phyloP scores from a whole-genome alignment of 208 protist genomes.

The Acanthamoeba lugdunensis region DNA sequence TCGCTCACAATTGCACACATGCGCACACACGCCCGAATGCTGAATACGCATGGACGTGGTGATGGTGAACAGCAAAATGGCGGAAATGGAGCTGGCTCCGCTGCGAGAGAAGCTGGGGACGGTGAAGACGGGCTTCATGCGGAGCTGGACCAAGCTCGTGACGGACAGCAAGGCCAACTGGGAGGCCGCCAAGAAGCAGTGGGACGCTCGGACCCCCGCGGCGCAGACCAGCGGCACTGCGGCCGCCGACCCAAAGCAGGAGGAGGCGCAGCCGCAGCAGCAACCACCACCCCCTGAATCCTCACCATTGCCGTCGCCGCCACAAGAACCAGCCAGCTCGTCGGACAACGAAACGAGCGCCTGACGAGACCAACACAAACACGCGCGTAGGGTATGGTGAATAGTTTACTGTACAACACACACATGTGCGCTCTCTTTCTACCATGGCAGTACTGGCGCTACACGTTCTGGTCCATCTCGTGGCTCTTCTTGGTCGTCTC shows the following conservation, averaged over 20 bases:
- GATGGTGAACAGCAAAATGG: conserved; percentile 19
- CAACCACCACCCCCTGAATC: too few relatives aligned
- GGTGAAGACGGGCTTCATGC: conserved; percentile 42
- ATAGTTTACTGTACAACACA: conserved; percentile 7
- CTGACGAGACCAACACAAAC: neutral
- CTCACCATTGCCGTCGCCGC: too few relatives aligned
- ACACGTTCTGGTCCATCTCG: conserved; percentile 24
- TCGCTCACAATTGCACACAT: neutral
- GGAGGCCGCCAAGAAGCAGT: conserved; percentile 4
- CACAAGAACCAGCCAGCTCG: too few relatives aligned
- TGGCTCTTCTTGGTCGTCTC: neutral
- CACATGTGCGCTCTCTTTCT: neutral
- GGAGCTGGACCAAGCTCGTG: conserved; percentile 28
- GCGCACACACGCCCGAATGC: neutral
- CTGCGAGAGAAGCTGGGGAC: conserved; percentile 20
- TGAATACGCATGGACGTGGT: neutral
- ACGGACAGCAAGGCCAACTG: conserved; percentile 30
- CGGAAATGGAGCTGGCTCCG: conserved; percentile 12
- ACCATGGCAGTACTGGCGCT: neutral
- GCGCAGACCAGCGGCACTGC: too few relatives aligned
- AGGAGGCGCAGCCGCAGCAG: too few relatives aligned
- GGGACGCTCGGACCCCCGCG: neutral
- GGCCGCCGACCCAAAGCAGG: too few relatives aligned
- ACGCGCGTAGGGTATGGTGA: neutral
- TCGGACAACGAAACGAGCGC: neutral